Percentiles rank a stretch among this genome's conserved stretches.
These are phyloP conservation scores for Fremontodendron californicum DNA, from an alignment of 345 rosid genomes.

Conservation along the genomic window DNA sequence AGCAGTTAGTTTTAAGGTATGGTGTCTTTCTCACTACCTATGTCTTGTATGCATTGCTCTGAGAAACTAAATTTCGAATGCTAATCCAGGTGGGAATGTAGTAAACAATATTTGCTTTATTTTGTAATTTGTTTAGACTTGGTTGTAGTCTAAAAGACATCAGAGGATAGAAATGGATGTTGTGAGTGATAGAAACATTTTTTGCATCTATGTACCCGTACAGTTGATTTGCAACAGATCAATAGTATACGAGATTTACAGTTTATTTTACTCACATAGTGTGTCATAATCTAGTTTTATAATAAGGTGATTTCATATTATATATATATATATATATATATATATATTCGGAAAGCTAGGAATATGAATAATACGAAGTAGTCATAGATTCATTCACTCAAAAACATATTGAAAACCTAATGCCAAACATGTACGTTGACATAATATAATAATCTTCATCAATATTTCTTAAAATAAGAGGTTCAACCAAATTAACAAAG, in stretches of 20 bases:
- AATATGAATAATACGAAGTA: too few species aligned
- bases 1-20: conserved; percentile 9
- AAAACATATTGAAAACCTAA: background rate
- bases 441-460: background rate
- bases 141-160: conserved; percentile 9
- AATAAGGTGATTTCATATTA: too few species aligned
- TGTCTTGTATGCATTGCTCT: conserved; percentile 1
- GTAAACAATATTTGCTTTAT: conserved; percentile 5
- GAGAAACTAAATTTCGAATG: conserved; percentile 6
- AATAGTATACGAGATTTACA: background rate
- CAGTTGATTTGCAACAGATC: background rate
- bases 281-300: too few species aligned
- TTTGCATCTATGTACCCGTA: background rate
- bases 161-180: background rate
- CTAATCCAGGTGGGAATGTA: background rate
- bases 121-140: conserved; percentile 5
- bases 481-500: background rate
- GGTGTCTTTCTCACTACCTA: conserved; percentile 8
- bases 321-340: too few species aligned
- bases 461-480: background rate
- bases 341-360: too few species aligned
- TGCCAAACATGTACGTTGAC: background rate
- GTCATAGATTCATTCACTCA: too few species aligned
- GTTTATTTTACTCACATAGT: too few species aligned
- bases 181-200: background rate